Percentiles rank a stretch among this genome's conserved stretches.
Conservation (phyloP, 805 yeast species). For the Zygoascus ofunaensis region DNA sequence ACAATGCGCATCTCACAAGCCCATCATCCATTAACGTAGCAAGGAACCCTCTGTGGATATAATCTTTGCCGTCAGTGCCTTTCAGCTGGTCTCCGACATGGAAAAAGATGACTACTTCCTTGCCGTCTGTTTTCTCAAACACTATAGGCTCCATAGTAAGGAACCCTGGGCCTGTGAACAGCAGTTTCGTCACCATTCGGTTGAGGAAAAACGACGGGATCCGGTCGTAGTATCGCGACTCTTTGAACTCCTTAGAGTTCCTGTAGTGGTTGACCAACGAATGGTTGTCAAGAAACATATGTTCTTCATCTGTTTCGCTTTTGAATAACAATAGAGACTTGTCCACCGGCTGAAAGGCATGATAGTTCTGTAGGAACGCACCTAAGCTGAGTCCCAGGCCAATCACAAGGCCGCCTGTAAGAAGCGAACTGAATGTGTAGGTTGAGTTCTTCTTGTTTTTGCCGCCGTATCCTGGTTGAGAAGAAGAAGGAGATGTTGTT, state of each 20-base stretch:
- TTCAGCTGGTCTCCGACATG: conserved; percentile 54
- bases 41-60: conserved; percentile 62
- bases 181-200: conserved; percentile 42
- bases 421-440: not conserved
- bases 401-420: not conserved
- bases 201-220: conserved; percentile 19
- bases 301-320: conserved; percentile 4
- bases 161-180: conserved; percentile 57
- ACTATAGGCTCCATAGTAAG: conserved; percentile 71
- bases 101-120: conserved; percentile 51
- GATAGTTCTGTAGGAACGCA: conserved; percentile 1
- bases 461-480: no score
- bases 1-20: conserved; percentile 60
- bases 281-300: conserved; percentile 12
- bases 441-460: no score
- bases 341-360: not conserved
- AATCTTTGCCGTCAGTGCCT: conserved; percentile 32
- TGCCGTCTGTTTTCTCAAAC: conserved; percentile 41
- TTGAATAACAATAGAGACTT: conserved; percentile 2
- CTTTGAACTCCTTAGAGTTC: conserved; percentile 16
- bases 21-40: conserved; percentile 79
- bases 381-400: not conserved
- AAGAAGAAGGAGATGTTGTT: no score
- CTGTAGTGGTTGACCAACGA: conserved; percentile 20
- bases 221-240: conserved; percentile 21